Percentiles rank a stretch among this genome's conserved stretches.
These are phyloP conservation scores for Emericellopsis terricola DNA, from an alignment of 495 filamentous ascomycete genomes.

Conservation along the genomic window DNA sequence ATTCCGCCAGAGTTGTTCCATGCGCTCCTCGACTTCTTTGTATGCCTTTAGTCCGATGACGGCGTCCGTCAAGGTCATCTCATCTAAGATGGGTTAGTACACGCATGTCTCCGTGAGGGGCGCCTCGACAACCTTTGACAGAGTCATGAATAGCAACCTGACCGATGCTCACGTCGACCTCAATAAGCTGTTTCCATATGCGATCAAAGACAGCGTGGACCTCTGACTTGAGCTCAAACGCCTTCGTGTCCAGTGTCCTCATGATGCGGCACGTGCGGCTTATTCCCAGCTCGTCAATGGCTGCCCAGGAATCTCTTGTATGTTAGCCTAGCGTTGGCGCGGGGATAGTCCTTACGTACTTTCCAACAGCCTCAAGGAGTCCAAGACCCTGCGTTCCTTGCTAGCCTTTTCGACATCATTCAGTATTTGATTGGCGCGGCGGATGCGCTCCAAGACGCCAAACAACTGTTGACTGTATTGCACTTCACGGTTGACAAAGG, in stretches of 20 bases:
- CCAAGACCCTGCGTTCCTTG: conserved; percentile 26
- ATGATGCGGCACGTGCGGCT: conserved; percentile 29
- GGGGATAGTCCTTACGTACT: conserved; percentile 11
- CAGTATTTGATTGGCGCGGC: conserved; percentile 29
- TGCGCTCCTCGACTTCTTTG: conserved; percentile 31
- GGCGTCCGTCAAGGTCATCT: conserved; percentile 27
- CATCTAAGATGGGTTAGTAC: conserved; percentile 19
- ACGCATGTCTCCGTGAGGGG: no score
- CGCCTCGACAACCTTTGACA: conserved; percentile 17
- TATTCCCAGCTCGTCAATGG: conserved; percentile 21
- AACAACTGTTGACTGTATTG: conserved; percentile 55
- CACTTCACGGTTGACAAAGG: conserved; percentile 55
- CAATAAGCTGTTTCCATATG: conserved; percentile 36
- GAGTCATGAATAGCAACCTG: conserved; percentile 27
- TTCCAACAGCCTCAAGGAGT: conserved; percentile 32
- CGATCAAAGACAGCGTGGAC: conserved; percentile 40
- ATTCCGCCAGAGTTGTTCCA: conserved; percentile 29
- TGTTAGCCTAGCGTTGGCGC: conserved; percentile 2
- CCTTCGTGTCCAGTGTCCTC: conserved; percentile 26
- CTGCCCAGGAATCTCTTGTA: conserved; percentile 24
- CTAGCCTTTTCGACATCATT: conserved; percentile 31
- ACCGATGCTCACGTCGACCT: conserved; percentile 29
- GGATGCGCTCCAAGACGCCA: conserved; percentile 41
- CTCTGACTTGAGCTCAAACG: conserved; percentile 31
- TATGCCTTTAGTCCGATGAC: conserved; percentile 29